phyloP scores from a whole-genome alignment of 1,284 basidiomycete genomes.

The Ganoderma leucocontextum region DNA sequence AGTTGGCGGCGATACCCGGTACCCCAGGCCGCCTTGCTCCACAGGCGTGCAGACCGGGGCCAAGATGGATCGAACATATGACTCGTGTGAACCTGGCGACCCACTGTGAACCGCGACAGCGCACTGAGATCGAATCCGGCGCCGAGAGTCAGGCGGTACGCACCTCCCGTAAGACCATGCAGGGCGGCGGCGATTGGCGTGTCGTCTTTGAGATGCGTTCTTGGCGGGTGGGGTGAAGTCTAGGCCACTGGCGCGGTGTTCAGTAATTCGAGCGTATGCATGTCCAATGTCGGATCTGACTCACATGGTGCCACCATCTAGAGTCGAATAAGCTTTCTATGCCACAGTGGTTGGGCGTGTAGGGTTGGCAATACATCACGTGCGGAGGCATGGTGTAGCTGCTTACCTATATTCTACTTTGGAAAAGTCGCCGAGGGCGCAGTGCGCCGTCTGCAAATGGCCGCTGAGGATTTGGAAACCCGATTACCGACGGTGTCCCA shows the following conservation, averaged over 20 bases:
- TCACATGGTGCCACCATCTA: conserved; percentile 78
- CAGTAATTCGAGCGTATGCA: conserved; percentile 4
- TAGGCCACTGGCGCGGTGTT: conserved; percentile 60
- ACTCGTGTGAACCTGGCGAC: conserved; percentile 81
- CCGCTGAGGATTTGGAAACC: no score
- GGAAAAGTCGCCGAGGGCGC: conserved; percentile 76
- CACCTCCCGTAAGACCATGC: conserved; percentile 90
- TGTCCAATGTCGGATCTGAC: conserved; percentile 35
- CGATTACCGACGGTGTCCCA: no score
- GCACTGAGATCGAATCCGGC: conserved; percentile 11
- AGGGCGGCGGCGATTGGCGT: conserved; percentile 85
- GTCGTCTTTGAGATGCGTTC: conserved; percentile 61
- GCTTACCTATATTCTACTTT: conserved; percentile 73
- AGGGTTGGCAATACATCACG: conserved; percentile 14
- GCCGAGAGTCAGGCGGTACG: conserved; percentile 26
- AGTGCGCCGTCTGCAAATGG: conserved; percentile 78
- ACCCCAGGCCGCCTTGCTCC: no score
- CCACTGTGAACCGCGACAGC: conserved; percentile 21
- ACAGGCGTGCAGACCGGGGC: no score
- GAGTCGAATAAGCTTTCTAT: conserved; percentile 65
- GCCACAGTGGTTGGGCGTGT: conserved; percentile 13
- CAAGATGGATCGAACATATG: conserved; percentile 86
- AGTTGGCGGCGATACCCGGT: no score
- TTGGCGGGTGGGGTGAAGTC: conserved; percentile 71
- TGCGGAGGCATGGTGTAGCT: conserved; percentile 1